phyloP scores from a whole-genome alignment of 805 yeast genomes.

The Geotrichum ghanense region DNA sequence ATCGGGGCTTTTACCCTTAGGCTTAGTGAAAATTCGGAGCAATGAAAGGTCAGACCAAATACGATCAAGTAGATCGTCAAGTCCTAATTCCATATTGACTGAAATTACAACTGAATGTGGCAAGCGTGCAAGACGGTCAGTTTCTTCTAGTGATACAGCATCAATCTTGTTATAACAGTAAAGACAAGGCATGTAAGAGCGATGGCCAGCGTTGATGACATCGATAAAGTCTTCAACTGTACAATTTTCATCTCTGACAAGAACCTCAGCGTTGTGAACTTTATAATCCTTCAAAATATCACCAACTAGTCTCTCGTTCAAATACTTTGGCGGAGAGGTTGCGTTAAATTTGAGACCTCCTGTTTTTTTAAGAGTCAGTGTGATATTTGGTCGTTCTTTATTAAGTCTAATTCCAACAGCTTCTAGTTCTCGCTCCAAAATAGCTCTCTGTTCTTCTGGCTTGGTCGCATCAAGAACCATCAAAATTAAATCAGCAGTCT shows the following conservation, averaged over 20 bases:
- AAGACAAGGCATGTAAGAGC: conserved; percentile 81
- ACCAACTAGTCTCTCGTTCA: conserved; percentile 70
- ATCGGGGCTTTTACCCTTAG: conserved; percentile 69
- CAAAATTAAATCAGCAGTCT: conserved; percentile 83
- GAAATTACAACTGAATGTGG: conserved; percentile 93
- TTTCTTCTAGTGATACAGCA: conserved; percentile 89
- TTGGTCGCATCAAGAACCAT: conserved; percentile 96
- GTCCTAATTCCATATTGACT: conserved; percentile 78
- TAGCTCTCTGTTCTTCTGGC: conserved; percentile 76
- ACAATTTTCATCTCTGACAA: conserved; percentile 77
- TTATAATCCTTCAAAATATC: conserved; percentile 76
- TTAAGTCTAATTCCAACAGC: conserved; percentile 89
- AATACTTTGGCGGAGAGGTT: conserved; percentile 67
- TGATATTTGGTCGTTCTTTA: conserved; percentile 68
- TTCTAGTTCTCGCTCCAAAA: conserved; percentile 81
- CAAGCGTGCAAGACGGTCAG: conserved; percentile 80
- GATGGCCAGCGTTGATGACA: conserved; percentile 75
- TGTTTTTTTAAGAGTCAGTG: conserved; percentile 66
- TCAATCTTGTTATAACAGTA: conserved; percentile 94
- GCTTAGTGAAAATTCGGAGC: conserved; percentile 74
- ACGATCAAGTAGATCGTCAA: conserved; percentile 80
- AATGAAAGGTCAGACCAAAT: conserved; percentile 84
- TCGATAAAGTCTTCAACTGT: conserved; percentile 92
- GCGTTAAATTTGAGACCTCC: conserved; percentile 87
- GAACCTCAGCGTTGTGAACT: conserved; percentile 86